A percentile compares a stretch with the other conserved stretches of the same genome.
phyloP scores from a whole-genome alignment of 1,139 yeast genomes.

The Yamadazyma oceani region DNA sequence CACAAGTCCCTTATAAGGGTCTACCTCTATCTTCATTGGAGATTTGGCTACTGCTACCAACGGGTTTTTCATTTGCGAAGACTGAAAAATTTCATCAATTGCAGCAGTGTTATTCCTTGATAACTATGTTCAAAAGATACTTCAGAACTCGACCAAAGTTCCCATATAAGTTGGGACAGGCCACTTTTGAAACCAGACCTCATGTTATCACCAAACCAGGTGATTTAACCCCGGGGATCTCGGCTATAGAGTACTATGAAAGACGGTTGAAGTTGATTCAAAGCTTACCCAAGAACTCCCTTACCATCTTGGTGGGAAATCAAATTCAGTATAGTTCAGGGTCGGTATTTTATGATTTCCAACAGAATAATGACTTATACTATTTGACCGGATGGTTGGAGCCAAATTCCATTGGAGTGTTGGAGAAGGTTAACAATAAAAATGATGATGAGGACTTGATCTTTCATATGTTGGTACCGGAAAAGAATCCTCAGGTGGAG shows the following conservation, averaged over 20 bases:
- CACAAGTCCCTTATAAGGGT: slow-evolving; percentile 26
- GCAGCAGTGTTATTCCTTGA: neutral
- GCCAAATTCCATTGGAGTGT: slow-evolving; percentile 76
- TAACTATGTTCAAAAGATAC: neutral
- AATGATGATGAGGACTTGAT: slow-evolving; percentile 52
- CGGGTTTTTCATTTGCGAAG: neutral
- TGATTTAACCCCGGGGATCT: slow-evolving; percentile 83
- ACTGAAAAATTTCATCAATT: neutral
- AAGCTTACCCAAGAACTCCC: slow-evolving; percentile 59
- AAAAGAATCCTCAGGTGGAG: slow-evolving; percentile 73
- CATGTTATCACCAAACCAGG: slow-evolving; percentile 68
- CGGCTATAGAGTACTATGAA: slow-evolving; percentile 76
- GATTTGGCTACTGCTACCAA: too few species aligned
- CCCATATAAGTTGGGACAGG: slow-evolving; percentile 68
- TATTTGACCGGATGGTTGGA: slow-evolving; percentile 93
- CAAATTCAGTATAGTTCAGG: slow-evolving; percentile 79
- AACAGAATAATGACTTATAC: slow-evolving; percentile 85
- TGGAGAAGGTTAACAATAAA: slow-evolving; percentile 58
- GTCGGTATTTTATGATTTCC: slow-evolving; percentile 86
- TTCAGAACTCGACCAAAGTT: slow-evolving; percentile 20
- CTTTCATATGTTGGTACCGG: slow-evolving; percentile 83
- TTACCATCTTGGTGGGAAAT: slow-evolving; percentile 76
- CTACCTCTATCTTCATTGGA: slow-evolving; percentile 5
- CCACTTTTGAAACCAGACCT: slow-evolving; percentile 83
- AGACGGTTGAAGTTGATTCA: slow-evolving; percentile 62